Percentiles rank a stretch among this genome's conserved stretches.
Evolutionary conservation across 495 filamentous ascomycete species (phyloP).

Genomic region (Letharia lupina): DNA sequence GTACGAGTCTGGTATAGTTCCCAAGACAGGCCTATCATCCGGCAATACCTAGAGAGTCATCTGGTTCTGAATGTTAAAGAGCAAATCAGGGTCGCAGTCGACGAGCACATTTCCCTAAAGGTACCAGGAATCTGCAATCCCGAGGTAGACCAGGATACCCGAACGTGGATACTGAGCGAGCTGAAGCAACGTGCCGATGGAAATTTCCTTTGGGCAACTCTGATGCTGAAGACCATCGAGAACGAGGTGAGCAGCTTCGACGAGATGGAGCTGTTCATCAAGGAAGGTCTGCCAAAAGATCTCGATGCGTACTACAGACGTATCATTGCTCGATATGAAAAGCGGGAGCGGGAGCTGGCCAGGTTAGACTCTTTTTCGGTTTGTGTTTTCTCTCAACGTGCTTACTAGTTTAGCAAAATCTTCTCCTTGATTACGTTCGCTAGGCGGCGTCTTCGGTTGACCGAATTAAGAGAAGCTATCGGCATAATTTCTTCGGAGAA

Average conservation of each 20-base stretch:
- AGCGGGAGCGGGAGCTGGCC: constrained; percentile 3
- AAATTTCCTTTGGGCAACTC: constrained; percentile 22
- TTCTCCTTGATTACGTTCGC: constrained; percentile 8
- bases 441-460: constrained; percentile 9
- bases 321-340: constrained; percentile 9
- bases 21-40: constrained; percentile 12
- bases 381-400: neutral
- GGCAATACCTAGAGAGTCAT: neutral
- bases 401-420: constrained; percentile 9
- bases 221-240: constrained; percentile 17
- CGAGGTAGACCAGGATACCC: constrained; percentile 5
- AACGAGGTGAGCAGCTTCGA: constrained; percentile 14
- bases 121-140: constrained; percentile 6
- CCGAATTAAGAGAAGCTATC: constrained; percentile 10
- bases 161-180: constrained; percentile 6
- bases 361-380: neutral
- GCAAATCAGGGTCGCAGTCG: constrained; percentile 2
- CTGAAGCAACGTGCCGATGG: constrained; percentile 11
- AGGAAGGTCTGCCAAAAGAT: constrained; percentile 19
- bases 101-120: constrained; percentile 1
- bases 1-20: constrained; percentile 20
- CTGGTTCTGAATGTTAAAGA: constrained; percentile 9
- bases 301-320: constrained; percentile 9
- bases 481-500: constrained; percentile 5
- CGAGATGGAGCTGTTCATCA: constrained; percentile 15